phyloP scores from a whole-genome alignment of 495 filamentous ascomycete genomes.

The Aspergillus steynii region DNA sequence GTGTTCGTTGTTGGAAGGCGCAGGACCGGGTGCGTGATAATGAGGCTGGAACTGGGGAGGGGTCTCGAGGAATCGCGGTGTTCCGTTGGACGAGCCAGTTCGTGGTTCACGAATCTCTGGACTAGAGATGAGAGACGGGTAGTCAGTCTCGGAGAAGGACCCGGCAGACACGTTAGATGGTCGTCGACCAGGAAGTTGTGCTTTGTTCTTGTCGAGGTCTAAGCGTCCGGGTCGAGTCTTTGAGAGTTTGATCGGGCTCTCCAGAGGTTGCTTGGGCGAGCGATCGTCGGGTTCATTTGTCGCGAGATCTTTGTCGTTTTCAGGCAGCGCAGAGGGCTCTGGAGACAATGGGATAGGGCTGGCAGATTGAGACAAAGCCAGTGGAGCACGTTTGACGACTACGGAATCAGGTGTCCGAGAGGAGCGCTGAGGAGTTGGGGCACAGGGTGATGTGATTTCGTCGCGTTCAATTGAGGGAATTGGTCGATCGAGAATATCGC shows the following conservation, averaged over 20 bases:
- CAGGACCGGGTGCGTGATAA: conserved; percentile 16
- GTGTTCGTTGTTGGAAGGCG: conserved; percentile 28
- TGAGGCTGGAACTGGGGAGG: conserved; percentile 26
- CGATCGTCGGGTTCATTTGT: neutral
- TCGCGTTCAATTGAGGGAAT: neutral
- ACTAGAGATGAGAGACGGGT: conserved; percentile 39
- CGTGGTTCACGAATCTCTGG: conserved; percentile 30
- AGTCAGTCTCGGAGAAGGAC: conserved; percentile 33
- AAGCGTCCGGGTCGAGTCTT: conserved; percentile 28
- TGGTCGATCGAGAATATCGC: neutral
- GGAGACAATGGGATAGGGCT: neutral
- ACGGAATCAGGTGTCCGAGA: conserved; percentile 2
- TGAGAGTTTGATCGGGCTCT: conserved; percentile 45
- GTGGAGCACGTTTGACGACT: neutral
- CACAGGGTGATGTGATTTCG: neutral
- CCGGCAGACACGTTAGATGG: conserved; percentile 35
- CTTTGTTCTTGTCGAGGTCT: conserved; percentile 25
- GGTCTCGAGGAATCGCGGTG: conserved; percentile 26
- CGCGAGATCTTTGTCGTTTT: neutral
- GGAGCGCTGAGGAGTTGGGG: neutral
- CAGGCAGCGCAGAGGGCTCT: neutral
- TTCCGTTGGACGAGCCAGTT: conserved; percentile 34
- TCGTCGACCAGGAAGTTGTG: conserved; percentile 27
- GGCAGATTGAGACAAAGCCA: neutral
- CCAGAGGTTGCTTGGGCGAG: conserved; percentile 30